Evolutionary conservation across 352 stramenopile genomes (phyloP), one percentile per base, ranked within the genome.

Genomic region (Phytophthora crassamura): DNA sequence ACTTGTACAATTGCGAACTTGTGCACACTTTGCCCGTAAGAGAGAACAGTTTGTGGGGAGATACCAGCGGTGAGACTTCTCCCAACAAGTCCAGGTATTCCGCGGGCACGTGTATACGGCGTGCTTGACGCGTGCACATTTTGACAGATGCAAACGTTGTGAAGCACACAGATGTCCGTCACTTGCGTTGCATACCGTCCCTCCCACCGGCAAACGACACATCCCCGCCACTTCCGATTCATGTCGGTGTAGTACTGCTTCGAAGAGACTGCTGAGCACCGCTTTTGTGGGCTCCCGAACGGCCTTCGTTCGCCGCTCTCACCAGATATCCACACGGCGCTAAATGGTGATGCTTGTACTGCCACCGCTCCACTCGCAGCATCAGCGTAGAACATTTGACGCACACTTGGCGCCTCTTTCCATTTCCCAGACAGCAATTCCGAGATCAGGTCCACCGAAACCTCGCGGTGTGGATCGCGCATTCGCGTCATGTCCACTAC

Each of bases 361-460:
- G 5, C 11, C 30, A 20, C 38, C 4, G 2, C 11, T 39, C 28
- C 12, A 36, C 14, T 28, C 7, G 14, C 32, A 36, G 28, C 4
- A 7, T 49, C 40, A 10, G 20, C 15, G n/a, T 36, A 63, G 4
- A 63, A 18, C 43, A 63, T 63, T 22, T 10, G 6, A 3, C 43
- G 16, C 12, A 55, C 43, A 42, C 35, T 55, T 8, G 36, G 33
- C 5, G 43, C 55, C 10, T 55, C 41, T 7, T 20, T 42, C 25
- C 55, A 63, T 10, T 63, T 32, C 3, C 55, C 4, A 56, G 3
- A 15, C n/a, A n/a, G n/a, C n/a, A 63, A 35, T n/a, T 55, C 55
- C 2, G 28, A 42, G 2, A 49, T 38, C 33, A 62, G 22, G 33
- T 62, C 28, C 3, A 42, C 22, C 0, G 54, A 47, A 16, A 54